These are phyloP conservation scores for Argentina anserina DNA, from an alignment of 306 rosid species.

Conservation along the genomic window DNA sequence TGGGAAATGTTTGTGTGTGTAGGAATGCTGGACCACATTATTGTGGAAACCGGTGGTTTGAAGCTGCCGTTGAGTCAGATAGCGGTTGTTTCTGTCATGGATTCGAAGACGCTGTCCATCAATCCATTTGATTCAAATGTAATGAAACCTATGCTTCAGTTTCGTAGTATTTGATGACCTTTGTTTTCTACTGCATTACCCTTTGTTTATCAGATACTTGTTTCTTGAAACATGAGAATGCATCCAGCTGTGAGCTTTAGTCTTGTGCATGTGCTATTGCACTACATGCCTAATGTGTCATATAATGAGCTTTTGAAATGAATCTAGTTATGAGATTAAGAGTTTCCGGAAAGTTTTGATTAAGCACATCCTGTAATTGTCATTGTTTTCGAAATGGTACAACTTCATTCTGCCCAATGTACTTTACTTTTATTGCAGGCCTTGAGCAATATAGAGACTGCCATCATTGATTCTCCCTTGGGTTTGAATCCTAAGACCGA, in stretches of 20 bases:
- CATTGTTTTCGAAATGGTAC: neutral
- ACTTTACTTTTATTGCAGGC: constrained; percentile 43
- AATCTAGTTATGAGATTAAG: neutral
- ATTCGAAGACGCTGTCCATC: constrained; percentile 75
- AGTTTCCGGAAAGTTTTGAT: neutral
- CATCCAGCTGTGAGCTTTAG: neutral
- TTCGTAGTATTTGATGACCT: neutral
- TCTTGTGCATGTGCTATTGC: neutral
- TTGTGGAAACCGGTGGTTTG: constrained; percentile 73
- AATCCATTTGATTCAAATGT: constrained; percentile 84
- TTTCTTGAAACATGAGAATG: neutral
- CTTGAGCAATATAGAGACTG: constrained; percentile 65
- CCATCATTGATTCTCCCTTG: constrained; percentile 80
- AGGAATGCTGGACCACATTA: constrained; percentile 97
- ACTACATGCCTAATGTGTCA: too few species aligned
- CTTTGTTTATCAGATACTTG: neutral
- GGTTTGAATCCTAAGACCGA: constrained; percentile 80
- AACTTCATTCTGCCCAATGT: neutral
- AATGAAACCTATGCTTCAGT: constrained; percentile 16
- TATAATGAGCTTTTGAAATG: neutral
- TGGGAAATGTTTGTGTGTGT: constrained; percentile 22
- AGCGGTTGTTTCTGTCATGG: constrained; percentile 84
- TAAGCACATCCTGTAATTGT: neutral
- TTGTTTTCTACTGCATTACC: neutral
- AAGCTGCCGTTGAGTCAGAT: constrained; percentile 78